Conservation (phyloP, 805 yeast species). For the Kregervanrija delftensis region DNA sequence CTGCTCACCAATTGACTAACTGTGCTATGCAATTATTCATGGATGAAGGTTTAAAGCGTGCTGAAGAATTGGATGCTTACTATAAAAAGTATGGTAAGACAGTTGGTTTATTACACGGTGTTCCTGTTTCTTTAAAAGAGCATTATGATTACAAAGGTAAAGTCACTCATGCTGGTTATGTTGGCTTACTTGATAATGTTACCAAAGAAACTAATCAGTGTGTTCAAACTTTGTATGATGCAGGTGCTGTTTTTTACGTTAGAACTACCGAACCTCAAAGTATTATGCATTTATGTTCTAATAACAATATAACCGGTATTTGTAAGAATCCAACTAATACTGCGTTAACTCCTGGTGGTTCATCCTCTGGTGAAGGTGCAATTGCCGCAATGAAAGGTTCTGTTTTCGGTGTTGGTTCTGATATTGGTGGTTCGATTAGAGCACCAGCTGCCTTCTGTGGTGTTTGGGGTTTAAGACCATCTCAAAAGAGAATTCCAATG, state of each 20-base stretch:
- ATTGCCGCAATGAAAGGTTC: constrained; percentile 39
- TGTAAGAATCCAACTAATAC: constrained; percentile 43
- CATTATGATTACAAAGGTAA: constrained; percentile 44
- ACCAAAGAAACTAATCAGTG: constrained; percentile 32
- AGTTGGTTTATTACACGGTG: constrained; percentile 54
- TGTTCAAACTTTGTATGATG: constrained; percentile 36
- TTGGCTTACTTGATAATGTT: constrained; percentile 34
- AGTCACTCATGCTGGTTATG: constrained; percentile 46
- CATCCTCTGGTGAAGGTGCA: constrained; percentile 51
- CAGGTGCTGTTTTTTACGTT: constrained; percentile 50
- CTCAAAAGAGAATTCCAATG: constrained; percentile 42
- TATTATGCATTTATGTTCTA: constrained; percentile 48
- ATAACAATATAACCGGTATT: constrained; percentile 47
- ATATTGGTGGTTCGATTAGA: constrained; percentile 43
- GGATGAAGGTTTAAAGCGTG: constrained; percentile 42
- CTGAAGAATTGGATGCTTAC: constrained; percentile 46
- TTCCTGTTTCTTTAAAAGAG: constrained; percentile 59
- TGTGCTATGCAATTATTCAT: constrained; percentile 41
- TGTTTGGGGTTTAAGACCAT: constrained; percentile 41
- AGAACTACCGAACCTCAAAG: constrained; percentile 53
- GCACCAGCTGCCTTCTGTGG: constrained; percentile 50
- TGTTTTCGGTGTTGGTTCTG: constrained; percentile 35
- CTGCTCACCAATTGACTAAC: constrained; percentile 44
- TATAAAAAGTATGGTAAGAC: constrained; percentile 37
- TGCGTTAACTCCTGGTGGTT: constrained; percentile 44